Percentiles rank a stretch among this genome's conserved stretches.
Evolutionary conservation across 495 filamentous ascomycete genomes (phyloP).

Genomic region (Jackrogersella multiformis): DNA sequence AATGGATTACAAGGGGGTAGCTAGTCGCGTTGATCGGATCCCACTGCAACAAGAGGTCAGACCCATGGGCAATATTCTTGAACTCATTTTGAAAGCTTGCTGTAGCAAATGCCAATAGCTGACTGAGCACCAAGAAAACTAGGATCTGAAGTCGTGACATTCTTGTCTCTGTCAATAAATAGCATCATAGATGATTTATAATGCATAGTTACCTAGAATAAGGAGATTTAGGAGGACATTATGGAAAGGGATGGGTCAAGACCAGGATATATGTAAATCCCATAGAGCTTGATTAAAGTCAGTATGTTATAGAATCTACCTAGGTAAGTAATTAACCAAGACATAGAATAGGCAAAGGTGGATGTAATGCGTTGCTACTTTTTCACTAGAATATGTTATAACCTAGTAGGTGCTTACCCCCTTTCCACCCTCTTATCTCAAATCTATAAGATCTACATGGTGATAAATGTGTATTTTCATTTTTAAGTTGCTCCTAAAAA

Average conservation of each 20-base stretch:
- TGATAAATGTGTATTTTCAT: background rate
- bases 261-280: background rate
- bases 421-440: background rate
- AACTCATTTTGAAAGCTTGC: constrained; percentile 48
- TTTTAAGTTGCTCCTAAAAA: background rate
- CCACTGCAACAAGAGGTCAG: constrained; percentile 45
- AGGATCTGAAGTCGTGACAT: constrained; percentile 5
- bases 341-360: constrained; percentile 25
- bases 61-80: constrained; percentile 35
- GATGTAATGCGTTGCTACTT: constrained; percentile 5
- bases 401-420: no score
- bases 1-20: constrained; percentile 46
- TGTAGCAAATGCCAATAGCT: constrained; percentile 4
- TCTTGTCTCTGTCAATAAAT: background rate
- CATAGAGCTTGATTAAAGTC: background rate
- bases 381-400: background rate
- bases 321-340: no score
- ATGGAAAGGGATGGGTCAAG: no score
- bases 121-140: constrained; percentile 3
- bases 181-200: background rate
- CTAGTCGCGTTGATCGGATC: constrained; percentile 35
- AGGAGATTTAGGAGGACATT: background rate
- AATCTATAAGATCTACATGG: background rate
- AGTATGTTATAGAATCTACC: background rate
- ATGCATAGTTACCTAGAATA: background rate